Evolutionary conservation across 176 grass and related monocot genomes (phyloP).

Genomic region (Saccharum spontaneum): DNA sequence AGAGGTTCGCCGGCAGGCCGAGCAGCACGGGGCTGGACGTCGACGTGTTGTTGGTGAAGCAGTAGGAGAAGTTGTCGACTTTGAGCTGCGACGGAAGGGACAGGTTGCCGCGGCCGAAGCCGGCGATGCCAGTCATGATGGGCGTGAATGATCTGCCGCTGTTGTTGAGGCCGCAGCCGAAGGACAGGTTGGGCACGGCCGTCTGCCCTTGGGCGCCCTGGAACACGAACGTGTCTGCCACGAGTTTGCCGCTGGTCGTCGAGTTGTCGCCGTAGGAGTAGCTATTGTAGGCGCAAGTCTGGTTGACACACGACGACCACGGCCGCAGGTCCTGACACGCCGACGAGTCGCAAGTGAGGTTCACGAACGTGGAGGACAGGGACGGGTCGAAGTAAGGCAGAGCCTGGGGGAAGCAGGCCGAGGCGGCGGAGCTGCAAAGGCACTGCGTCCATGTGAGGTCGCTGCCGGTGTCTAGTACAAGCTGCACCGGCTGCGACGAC

Average conservation of each 20-base stretch:
- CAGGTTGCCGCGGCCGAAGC: constrained; percentile 33
- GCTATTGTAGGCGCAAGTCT: no score
- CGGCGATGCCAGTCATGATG: constrained; percentile 7
- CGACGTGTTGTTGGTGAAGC: constrained; percentile 33
- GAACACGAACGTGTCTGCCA: no score
- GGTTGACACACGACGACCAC: no score
- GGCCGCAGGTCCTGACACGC: no score
- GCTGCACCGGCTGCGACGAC: constrained; percentile 20
- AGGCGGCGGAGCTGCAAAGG: not conserved
- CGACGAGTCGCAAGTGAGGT: no score
- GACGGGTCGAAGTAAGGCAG: not conserved
- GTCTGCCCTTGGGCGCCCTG: no score
- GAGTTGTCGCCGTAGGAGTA: no score
- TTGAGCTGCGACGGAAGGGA: constrained; percentile 53
- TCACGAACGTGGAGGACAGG: no score
- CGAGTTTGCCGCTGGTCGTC: no score
- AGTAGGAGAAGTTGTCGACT: constrained; percentile 49
- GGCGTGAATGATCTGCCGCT: no score
- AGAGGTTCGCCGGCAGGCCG: constrained; percentile 29
- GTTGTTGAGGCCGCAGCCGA: no score
- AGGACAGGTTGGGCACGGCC: no score
- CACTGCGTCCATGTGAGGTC: constrained; percentile 92
- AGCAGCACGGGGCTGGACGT: constrained; percentile 39
- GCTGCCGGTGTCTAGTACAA: constrained; percentile 71
- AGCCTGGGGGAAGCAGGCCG: constrained; percentile 44